Percentiles rank a stretch among this genome's conserved stretches.
Evolutionary conservation across 257 asterid species (phyloP).

Genomic region (Ilex asprella): DNA sequence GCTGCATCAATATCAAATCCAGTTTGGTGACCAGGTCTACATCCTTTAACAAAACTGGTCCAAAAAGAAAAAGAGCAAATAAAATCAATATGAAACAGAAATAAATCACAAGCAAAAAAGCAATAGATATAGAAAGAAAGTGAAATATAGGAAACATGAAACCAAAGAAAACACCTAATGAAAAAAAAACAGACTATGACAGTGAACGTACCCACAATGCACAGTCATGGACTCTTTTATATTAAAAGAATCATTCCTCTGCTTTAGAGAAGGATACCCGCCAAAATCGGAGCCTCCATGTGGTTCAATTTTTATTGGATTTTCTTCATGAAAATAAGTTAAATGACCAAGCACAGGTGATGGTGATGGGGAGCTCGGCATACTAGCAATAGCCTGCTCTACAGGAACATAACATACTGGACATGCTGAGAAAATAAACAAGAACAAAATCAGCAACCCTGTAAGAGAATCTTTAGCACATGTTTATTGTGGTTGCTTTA

Average conservation of each 20-base stretch:
- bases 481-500: neutral
- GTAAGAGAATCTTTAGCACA: neutral
- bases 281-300: conserved; percentile 91
- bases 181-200: conserved; percentile 4
- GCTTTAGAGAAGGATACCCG: conserved; percentile 83
- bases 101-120: conserved; percentile 6
- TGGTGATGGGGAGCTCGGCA: conserved; percentile 64
- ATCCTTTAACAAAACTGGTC: conserved; percentile 79
- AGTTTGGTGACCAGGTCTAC: conserved; percentile 76
- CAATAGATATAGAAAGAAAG: neutral
- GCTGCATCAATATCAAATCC: conserved; percentile 80
- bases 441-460: conserved; percentile 1
- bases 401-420: conserved; percentile 84
- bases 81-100: conserved; percentile 8
- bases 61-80: conserved; percentile 6
- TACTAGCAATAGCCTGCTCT: conserved; percentile 72
- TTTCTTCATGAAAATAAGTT: conserved; percentile 60
- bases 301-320: conserved; percentile 47
- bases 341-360: conserved; percentile 68
- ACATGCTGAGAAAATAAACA: conserved; percentile 57
- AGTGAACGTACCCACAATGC: conserved; percentile 83
- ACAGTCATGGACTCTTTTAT: conserved; percentile 77
- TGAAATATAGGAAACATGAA: neutral
- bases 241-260: conserved; percentile 63
- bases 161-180: conserved; percentile 1